Base-by-base conservation (phyloP, 352 stramenopile species). In the Thalassiosira hispida region DNA sequence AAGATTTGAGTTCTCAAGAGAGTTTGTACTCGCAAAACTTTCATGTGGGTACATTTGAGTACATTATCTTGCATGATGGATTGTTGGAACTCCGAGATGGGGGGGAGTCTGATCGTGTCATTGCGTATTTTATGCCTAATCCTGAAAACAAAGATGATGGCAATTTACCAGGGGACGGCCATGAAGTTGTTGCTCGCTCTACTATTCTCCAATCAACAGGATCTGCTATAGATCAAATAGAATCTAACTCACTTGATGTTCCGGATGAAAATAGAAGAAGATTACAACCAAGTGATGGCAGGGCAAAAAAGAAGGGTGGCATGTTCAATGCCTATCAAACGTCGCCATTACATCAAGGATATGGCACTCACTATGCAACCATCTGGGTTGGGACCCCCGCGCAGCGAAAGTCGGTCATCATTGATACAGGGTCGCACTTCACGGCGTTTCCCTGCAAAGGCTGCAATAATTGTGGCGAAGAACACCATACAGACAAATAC, bases 401-500 rank as follows among this genome's bases (percentile, higher is more conserved):
- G 6, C 90, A 95, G 65, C 63, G 88, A 35, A 81, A 93, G 23
- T 87, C 85, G 18, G 84, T 98, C 4, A 98, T 98, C 66, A 92
- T 98, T 49, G 96, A 98, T 75, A 98, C 96, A 3, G 96, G 96
- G 6, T 97, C 92, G 22, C 94, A 96, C 68, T 97, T 96, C 90
- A 98, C 96, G 8, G 96, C 96, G 20, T 98, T 98, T 76, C 91
- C 97, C 1, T 98, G 96, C 75, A 88, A 85, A 23, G 94, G 93
- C 0, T 98, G 96, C 77, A 68, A 62, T 5, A 63, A 86, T 22
- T 98, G 96, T 73, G 95, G 96, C 14, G 79, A 87, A 49, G 77
- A 77, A 6, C 80, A 90, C 31, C 95, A 97, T 62, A 87, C 79
- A 18, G 92, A 97, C 69, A 60, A 83, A 40, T 89, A 88, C 55